Evolutionary conservation across 176 grass and related monocot species (phyloP).

Genomic region (Oryza rufipogon): DNA sequence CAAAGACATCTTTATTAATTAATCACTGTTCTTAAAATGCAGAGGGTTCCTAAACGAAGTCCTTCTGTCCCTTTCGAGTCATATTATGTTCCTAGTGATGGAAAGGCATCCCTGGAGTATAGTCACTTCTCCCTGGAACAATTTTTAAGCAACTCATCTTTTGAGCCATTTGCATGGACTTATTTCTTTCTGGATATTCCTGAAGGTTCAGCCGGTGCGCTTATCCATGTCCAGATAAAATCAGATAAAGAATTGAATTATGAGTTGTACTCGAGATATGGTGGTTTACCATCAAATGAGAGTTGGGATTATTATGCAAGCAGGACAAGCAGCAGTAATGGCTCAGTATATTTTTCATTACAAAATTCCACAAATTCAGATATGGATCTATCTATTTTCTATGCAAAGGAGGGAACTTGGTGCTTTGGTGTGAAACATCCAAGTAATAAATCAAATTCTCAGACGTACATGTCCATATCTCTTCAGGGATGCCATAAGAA

Average conservation of each 20-base stretch:
- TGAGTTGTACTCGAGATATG: conserved; percentile 79
- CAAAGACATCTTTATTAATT: conserved; percentile 31
- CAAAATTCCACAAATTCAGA: conserved; percentile 62
- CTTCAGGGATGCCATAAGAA: conserved; percentile 83
- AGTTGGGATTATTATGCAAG: conserved; percentile 85
- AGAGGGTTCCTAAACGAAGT: conserved; percentile 84
- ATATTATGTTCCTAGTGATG: conserved; percentile 80
- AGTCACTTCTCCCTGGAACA: conserved; percentile 66
- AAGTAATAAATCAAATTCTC: conserved; percentile 45
- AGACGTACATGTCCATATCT: conserved; percentile 75
- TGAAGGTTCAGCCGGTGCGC: conserved; percentile 77
- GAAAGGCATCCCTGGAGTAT: conserved; percentile 44
- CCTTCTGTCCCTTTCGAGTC: conserved; percentile 71
- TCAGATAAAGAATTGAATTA: conserved; percentile 78
- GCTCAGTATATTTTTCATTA: conserved; percentile 60
- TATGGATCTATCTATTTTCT: conserved; percentile 92
- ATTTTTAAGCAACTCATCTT: conserved; percentile 77
- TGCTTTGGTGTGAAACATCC: conserved; percentile 87
- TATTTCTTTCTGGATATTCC: conserved; percentile 91
- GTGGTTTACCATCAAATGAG: conserved; percentile 75
- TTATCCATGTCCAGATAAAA: conserved; percentile 70
- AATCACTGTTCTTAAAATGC: conserved; percentile 44
- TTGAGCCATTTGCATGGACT: conserved; percentile 70
- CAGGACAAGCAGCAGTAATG: conserved; percentile 60
- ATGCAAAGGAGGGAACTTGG: conserved; percentile 95